These are phyloP conservation scores for Paracamarosporium sp. DNA, from an alignment of 2,329 filamentous ascomycete species.

Conservation along the genomic window DNA sequence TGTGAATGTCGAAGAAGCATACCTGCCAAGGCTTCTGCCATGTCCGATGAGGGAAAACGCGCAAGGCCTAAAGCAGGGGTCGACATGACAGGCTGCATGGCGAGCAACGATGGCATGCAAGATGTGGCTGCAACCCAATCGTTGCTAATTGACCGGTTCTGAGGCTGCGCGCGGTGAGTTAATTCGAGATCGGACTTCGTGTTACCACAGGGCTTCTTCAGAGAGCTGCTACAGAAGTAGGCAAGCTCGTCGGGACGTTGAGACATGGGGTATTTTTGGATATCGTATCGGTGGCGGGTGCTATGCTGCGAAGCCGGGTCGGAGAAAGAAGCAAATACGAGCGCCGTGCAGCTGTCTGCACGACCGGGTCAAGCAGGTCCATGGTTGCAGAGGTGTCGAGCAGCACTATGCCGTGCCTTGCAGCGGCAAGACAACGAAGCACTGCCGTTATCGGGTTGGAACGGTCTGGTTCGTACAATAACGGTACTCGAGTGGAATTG, in stretches of 20 bases:
- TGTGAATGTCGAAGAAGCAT: neutral
- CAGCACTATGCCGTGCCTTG: neutral
- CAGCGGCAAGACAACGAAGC: neutral
- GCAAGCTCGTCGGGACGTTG: neutral
- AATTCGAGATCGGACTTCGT: slow-evolving; percentile 7
- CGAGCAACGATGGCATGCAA: neutral
- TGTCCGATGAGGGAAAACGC: neutral
- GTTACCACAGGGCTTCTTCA: neutral
- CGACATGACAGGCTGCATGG: neutral
- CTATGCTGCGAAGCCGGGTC: neutral
- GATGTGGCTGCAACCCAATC: neutral
- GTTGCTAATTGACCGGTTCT: neutral
- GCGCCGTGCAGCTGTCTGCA: neutral
- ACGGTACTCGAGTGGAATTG: too few species aligned
- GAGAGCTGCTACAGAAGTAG: neutral
- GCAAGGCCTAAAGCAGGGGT: neutral
- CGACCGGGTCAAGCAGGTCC: neutral
- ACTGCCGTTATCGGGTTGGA: neutral
- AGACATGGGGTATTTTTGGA: slow-evolving; percentile 6
- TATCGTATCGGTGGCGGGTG: neutral
- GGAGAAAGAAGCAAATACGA: slow-evolving; percentile 4
- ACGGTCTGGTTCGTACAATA: too few species aligned
- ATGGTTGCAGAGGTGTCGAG: neutral
- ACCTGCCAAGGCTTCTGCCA: neutral
- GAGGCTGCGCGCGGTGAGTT: slow-evolving; percentile 7